Conservation (phyloP, 2,329 filamentous ascomycete genomes). For the Coniosporium tulheliwenetii region DNA sequence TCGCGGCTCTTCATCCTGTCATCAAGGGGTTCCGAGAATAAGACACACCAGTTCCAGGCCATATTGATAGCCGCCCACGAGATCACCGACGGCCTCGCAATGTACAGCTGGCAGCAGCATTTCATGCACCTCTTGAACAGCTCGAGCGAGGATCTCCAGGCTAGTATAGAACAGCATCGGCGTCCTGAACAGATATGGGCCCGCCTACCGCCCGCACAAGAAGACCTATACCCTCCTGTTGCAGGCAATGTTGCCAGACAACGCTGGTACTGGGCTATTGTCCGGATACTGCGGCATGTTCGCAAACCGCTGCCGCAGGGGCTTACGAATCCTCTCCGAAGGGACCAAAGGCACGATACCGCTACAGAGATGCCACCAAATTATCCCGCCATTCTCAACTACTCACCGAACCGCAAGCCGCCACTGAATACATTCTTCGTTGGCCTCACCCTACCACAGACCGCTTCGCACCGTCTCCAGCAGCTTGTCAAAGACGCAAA, state of each 20-base stretch:
- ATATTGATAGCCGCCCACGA: slow-evolving; percentile 26
- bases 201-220: slow-evolving; percentile 26
- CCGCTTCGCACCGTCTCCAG: slow-evolving; percentile 19
- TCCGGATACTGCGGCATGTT: slow-evolving; percentile 26
- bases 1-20: slow-evolving; percentile 25
- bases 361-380: slow-evolving; percentile 12
- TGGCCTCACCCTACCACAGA: slow-evolving; percentile 14
- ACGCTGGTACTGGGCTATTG: slow-evolving; percentile 32
- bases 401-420: slow-evolving; percentile 14
- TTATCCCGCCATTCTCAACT: slow-evolving; percentile 22
- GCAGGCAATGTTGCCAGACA: slow-evolving; percentile 20
- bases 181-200: slow-evolving; percentile 9
- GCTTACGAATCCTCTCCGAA: slow-evolving; percentile 25
- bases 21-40: slow-evolving; percentile 7
- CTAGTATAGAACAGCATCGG: slow-evolving; percentile 6
- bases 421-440: slow-evolving; percentile 20
- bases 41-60: slow-evolving; percentile 16
- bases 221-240: slow-evolving; percentile 28
- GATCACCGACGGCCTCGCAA: slow-evolving; percentile 27
- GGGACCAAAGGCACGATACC: slow-evolving; percentile 7
- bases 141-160: slow-evolving; percentile 7
- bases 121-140: slow-evolving; percentile 22
- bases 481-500: slow-evolving; percentile 20
- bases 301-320: slow-evolving; percentile 20
- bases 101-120: slow-evolving; percentile 25